Evolutionary conservation across 768 basidiomycete genomes (phyloP).

Genomic region (Mycena crocata): DNA sequence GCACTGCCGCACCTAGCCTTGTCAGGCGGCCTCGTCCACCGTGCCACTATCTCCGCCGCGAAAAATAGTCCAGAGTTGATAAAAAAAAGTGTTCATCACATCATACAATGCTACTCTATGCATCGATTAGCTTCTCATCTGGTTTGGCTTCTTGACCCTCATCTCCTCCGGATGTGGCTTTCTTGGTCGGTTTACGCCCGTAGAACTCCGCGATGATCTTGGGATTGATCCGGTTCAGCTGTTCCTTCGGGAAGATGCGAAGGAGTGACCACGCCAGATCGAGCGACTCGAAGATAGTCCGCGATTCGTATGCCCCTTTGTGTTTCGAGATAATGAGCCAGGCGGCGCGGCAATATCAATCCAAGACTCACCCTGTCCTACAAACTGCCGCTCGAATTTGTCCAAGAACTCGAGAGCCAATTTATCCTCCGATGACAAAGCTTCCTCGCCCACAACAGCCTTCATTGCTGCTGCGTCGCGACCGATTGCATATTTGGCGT

Average conservation of each 20-base stretch:
- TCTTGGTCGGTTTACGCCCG: constrained; percentile 82
- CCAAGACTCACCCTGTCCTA: constrained; percentile 85
- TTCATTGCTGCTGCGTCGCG: constrained; percentile 99
- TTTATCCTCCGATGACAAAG: constrained; percentile 94
- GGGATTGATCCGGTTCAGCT: constrained; percentile 96
- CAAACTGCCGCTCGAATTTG: constrained; percentile 97
- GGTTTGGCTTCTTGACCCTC: constrained; percentile 57
- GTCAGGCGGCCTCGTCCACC: constrained; percentile 4
- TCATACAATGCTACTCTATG: constrained; percentile 48
- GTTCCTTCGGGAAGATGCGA: constrained; percentile 98
- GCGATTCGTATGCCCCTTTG: constrained; percentile 91
- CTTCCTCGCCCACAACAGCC: constrained; percentile 99
- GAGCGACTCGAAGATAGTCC: constrained; percentile 96
- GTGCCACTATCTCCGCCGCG: constrained; percentile 27
- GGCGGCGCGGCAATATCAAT: constrained; percentile 1
- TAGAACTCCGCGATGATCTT: constrained; percentile 97
- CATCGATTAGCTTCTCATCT: constrained; percentile 70
- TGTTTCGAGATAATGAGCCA: constrained; percentile 24
- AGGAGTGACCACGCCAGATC: constrained; percentile 97
- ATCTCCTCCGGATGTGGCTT: constrained; percentile 60
- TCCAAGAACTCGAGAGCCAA: constrained; percentile 97
- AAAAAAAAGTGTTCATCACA: constrained; percentile 24
- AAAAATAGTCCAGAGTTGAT: constrained; percentile 1
- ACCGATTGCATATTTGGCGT: constrained; percentile 98
- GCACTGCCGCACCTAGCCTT: constrained; percentile 22